Percentiles rank a stretch among this genome's conserved stretches.
phyloP scores from a whole-genome alignment of 129 eudicot species.

The Flaveria trinervia region DNA sequence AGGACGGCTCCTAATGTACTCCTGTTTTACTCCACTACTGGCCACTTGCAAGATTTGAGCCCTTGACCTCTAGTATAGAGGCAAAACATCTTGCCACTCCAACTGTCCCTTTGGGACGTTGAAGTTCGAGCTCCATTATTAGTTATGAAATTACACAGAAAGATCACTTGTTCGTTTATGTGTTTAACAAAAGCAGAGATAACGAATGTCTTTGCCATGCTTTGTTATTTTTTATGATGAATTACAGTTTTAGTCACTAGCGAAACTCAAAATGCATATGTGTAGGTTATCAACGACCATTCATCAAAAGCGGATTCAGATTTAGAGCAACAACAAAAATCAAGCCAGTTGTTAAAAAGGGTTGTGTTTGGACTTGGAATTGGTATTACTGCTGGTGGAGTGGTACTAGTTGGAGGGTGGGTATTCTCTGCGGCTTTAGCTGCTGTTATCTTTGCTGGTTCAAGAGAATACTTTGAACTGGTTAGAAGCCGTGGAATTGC shows the following conservation, averaged over 20 bases:
- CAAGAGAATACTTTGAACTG: slow-evolving; percentile 90
- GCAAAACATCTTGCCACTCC: too few species aligned
- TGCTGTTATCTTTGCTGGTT: slow-evolving; percentile 72
- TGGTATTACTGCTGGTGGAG: slow-evolving; percentile 76
- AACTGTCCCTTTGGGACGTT: too few species aligned
- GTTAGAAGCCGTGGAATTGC: slow-evolving; percentile 95
- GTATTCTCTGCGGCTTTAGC: slow-evolving; percentile 75
- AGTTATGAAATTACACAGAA: not conserved
- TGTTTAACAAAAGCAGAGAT: not conserved
- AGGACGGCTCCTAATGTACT: too few species aligned
- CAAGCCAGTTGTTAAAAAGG: slow-evolving; percentile 75
- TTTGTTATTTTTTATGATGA: slow-evolving; percentile 1
- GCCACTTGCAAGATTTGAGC: too few species aligned
- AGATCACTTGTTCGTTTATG: not conserved
- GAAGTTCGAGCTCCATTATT: not conserved
- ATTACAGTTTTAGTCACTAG: slow-evolving; percentile 17
- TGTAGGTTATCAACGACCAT: slow-evolving; percentile 50
- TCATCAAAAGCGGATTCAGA: slow-evolving; percentile 32
- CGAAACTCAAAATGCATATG: slow-evolving; percentile 35
- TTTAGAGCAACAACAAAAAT: slow-evolving; percentile 44
- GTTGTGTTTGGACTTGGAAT: slow-evolving; percentile 81
- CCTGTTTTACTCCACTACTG: too few species aligned
- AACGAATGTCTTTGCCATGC: not conserved
- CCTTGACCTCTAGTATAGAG: too few species aligned
- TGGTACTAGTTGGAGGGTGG: slow-evolving; percentile 94